Evolutionary conservation across 2,329 filamentous ascomycete species (phyloP).

Genomic region (Dryadomyces sulphureus): DNA sequence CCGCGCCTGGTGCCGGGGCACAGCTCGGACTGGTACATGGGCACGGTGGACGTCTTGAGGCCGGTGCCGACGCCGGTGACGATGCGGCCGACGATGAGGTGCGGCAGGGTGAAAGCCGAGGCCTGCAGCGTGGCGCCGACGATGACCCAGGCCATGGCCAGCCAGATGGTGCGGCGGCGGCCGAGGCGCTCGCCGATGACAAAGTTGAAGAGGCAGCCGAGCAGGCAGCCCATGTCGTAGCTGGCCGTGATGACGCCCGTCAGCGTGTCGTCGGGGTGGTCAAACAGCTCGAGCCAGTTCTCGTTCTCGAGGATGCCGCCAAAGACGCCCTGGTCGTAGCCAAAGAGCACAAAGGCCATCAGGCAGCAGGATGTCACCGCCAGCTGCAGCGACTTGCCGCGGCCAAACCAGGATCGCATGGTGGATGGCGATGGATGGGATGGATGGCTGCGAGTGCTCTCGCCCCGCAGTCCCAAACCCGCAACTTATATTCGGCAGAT

Average conservation of each 20-base stretch:
- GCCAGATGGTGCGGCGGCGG: constrained; percentile 38
- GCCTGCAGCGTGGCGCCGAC: constrained; percentile 46
- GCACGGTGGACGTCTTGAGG: constrained; percentile 28
- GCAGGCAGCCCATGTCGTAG: constrained; percentile 29
- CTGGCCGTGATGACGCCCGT: constrained; percentile 31
- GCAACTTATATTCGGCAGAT: background rate
- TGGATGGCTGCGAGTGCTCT: no score
- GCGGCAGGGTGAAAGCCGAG: constrained; percentile 20
- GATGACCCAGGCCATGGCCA: constrained; percentile 42
- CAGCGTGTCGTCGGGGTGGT: constrained; percentile 20
- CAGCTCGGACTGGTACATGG: constrained; percentile 26
- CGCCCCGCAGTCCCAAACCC: no score
- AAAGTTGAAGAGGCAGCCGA: constrained; percentile 33
- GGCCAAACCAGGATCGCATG: background rate
- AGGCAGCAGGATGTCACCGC: constrained; percentile 1
- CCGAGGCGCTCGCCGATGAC: constrained; percentile 37
- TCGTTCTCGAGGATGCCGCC: constrained; percentile 35
- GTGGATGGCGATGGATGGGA: background rate
- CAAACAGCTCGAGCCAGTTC: constrained; percentile 33
- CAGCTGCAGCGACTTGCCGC: background rate
- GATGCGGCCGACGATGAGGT: constrained; percentile 32
- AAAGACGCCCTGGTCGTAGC: constrained; percentile 24
- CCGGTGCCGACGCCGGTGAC: constrained; percentile 39
- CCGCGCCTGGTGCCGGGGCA: constrained; percentile 27
- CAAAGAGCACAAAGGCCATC: constrained; percentile 5